Evolutionary conservation across 2,329 filamentous ascomycete genomes (phyloP), one percentile per base, ranked within the genome.

Genomic region (Alternaria solani): DNA sequence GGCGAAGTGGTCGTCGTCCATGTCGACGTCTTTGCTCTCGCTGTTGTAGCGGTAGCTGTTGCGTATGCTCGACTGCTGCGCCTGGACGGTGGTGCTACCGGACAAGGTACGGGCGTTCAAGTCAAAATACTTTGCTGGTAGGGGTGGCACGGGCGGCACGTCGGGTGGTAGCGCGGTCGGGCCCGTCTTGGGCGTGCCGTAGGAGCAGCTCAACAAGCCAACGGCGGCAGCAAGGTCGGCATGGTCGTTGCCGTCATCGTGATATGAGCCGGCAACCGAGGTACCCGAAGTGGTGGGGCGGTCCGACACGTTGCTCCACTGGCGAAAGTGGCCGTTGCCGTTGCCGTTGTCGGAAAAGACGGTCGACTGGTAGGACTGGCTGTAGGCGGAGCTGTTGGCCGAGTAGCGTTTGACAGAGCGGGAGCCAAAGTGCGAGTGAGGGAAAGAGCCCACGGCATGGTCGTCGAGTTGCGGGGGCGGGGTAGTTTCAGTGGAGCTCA

Each of bases 401-500:
- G 81, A 83, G 72, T 80, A 80, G 60, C 81, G 80, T 70, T 83
- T 83, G 62, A 74, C 68, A 43, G 74, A 73, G 63, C 69, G 75
- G 43, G 64, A 67, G 48, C 67, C 73, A 64, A 71, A 78, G 55
- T 75, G 74, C 23, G 72, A 73, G 67, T 73, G 74, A 62, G 74
- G 69, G 61, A 70, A 77, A 55, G 83, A 85, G 56, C 85, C 81
- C 32, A 85, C 81, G 65, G 82, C 81, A 65, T 89, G 85, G 55
- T 86, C 85, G 59, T 94, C 91, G 63, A 85, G 82, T 69, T 90
- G 88, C 20, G 94, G 94, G 54, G 94, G 94, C 46, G 95, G 95
- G 16, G 94, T 97, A 48, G 94, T 98, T 76, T 97, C 93, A 39
- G 91, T 89, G 53, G 94, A 98, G 82, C 93, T 96, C 73, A 89